Percentiles rank a stretch among this genome's conserved stretches.
phyloP scores from a whole-genome alignment of 805 yeast genomes.

The Zygotorulaspora chibaensis region DNA sequence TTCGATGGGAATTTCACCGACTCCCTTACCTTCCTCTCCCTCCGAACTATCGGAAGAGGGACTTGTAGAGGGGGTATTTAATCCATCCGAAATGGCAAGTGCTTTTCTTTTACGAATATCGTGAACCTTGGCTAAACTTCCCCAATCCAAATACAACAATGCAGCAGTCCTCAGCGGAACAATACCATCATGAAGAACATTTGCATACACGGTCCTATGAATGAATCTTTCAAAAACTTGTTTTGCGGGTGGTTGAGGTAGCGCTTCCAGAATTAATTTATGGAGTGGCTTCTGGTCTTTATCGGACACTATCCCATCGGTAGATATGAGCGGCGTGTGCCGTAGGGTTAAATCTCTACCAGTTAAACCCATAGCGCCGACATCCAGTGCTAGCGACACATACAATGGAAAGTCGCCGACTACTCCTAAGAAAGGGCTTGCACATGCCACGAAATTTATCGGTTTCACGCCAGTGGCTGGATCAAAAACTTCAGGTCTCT shows the following conservation, averaged over 20 bases:
- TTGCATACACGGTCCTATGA: conserved; percentile 81
- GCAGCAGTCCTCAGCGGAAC: conserved; percentile 93
- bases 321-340: conserved; percentile 33
- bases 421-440: conserved; percentile 86
- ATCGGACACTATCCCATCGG: conserved; percentile 26
- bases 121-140: conserved; percentile 55
- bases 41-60: conserved; percentile 2
- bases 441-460: conserved; percentile 73
- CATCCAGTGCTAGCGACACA: conserved; percentile 75
- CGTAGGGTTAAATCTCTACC: conserved; percentile 84
- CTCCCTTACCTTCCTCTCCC: conserved; percentile 12
- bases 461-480: conserved; percentile 49
- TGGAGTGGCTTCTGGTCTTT: conserved; percentile 12
- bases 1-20: conserved; percentile 29
- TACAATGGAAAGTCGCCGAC: conserved; percentile 83
- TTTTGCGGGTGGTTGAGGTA: conserved; percentile 75
- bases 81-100: background rate
- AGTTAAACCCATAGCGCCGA: conserved; percentile 88
- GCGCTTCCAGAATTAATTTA: conserved; percentile 62
- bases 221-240: conserved; percentile 56
- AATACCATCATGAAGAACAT: conserved; percentile 88
- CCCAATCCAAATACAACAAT: conserved; percentile 79
- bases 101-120: conserved; percentile 27
- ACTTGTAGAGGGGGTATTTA: background rate
- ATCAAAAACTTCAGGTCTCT: conserved; percentile 67